A percentile compares a stretch with the other conserved stretches of the same genome.
Evolutionary conservation across 352 stramenopile species (phyloP).

Genomic region (Pythium grandisporangium): DNA sequence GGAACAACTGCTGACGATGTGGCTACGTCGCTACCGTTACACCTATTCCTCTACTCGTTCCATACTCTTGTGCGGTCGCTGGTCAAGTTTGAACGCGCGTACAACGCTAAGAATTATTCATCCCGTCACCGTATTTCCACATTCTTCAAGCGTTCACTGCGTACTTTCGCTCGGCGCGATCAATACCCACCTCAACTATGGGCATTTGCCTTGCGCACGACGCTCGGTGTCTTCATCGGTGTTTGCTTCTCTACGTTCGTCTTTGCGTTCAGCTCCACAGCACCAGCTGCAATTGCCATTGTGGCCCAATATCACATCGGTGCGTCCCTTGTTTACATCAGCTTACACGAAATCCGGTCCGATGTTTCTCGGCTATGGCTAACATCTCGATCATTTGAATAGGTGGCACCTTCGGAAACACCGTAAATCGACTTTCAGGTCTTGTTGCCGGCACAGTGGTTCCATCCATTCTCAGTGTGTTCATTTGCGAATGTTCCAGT

Average conservation of each 20-base stretch:
- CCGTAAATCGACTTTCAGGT: slow-evolving; percentile 49
- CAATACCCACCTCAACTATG: slow-evolving; percentile 36
- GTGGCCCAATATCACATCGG: slow-evolving; percentile 57
- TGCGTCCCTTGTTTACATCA: slow-evolving; percentile 15
- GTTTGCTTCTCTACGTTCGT: slow-evolving; percentile 61
- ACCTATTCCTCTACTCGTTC: slow-evolving; percentile 78
- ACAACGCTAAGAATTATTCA: slow-evolving; percentile 69
- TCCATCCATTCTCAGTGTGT: slow-evolving; percentile 64
- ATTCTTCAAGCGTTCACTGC: slow-evolving; percentile 39
- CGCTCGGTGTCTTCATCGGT: slow-evolving; percentile 42
- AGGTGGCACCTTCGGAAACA: slow-evolving; percentile 66
- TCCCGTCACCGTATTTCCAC: slow-evolving; percentile 30
- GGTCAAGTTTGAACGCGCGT: slow-evolving; percentile 50
- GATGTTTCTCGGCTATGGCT: slow-evolving; percentile 1
- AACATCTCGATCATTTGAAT: slow-evolving; percentile 12
- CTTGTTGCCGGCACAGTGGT: slow-evolving; percentile 63
- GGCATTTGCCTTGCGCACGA: slow-evolving; percentile 55
- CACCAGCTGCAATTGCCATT: slow-evolving; percentile 59
- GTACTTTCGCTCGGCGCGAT: slow-evolving; percentile 23
- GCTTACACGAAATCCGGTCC: slow-evolving; percentile 12
- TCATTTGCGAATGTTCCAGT: slow-evolving; percentile 42
- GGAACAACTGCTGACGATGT: slow-evolving; percentile 39
- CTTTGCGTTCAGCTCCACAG: slow-evolving; percentile 62
- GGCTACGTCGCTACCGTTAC: slow-evolving; percentile 58
- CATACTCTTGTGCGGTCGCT: slow-evolving; percentile 56